Evolutionary conservation across 2,329 filamentous ascomycete genomes (phyloP).

Genomic region (Fusarium multiceps): DNA sequence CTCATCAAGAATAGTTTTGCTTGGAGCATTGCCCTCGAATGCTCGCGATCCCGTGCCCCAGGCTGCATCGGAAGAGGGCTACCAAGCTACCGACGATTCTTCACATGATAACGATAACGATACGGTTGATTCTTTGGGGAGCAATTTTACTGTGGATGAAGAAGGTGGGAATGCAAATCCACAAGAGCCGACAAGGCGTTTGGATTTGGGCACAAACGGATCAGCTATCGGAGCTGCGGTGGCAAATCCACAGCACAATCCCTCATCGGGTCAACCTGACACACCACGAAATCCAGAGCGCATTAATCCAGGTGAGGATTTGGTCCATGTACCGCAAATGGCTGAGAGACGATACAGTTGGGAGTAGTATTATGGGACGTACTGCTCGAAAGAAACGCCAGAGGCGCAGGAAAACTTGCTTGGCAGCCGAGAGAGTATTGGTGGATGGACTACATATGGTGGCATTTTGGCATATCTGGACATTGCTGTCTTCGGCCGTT

Average conservation of each 20-base stretch:
- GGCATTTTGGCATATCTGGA: background rate
- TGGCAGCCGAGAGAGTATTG: background rate
- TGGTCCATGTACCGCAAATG: slow-evolving; percentile 64
- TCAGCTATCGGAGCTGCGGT: background rate
- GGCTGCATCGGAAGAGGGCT: slow-evolving; percentile 6
- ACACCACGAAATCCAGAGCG: slow-evolving; percentile 52
- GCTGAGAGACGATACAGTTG: slow-evolving; percentile 64
- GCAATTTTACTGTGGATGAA: slow-evolving; percentile 68
- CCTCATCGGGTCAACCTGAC: slow-evolving; percentile 12
- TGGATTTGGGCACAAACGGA: slow-evolving; percentile 26
- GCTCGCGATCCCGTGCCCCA: slow-evolving; percentile 43
- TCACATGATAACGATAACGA: slow-evolving; percentile 5
- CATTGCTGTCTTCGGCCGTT: background rate
- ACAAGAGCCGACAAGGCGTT: slow-evolving; percentile 45
- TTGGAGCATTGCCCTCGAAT: slow-evolving; percentile 65
- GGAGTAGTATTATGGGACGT: slow-evolving; percentile 53
- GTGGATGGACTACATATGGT: background rate
- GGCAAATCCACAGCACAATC: background rate
- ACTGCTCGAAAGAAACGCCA: background rate
- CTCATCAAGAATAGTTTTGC: slow-evolving; percentile 63
- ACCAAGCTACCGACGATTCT: background rate
- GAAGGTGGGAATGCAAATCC: slow-evolving; percentile 48
- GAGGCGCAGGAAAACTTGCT: background rate
- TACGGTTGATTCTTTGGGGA: slow-evolving; percentile 61
- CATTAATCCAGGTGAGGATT: slow-evolving; percentile 58